A percentile compares a stretch with the other conserved stretches of the same genome.
Conservation (phyloP, 2,329 filamentous ascomycete species). For the Orbilia ellipsospora region DNA sequence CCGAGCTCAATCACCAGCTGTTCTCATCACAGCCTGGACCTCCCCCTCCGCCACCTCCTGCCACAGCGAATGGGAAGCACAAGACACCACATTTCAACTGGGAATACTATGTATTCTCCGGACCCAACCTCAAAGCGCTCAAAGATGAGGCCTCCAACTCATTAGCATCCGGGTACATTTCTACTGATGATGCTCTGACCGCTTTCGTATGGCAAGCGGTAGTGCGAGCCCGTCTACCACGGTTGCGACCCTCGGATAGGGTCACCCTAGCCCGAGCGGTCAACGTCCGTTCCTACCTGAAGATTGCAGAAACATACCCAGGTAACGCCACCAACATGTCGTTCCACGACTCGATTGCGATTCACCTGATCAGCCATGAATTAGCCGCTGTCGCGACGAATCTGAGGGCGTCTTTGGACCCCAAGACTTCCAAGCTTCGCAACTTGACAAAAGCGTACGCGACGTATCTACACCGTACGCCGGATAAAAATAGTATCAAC, state of each 20-base stretch:
- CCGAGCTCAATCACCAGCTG: conserved; percentile 62
- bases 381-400: conserved; percentile 62
- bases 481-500: conserved; percentile 62
- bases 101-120: conserved; percentile 65
- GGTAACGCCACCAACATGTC: conserved; percentile 67
- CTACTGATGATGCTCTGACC: conserved; percentile 68
- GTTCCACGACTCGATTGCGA: conserved; percentile 61
- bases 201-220: conserved; percentile 68
- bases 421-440: conserved; percentile 61
- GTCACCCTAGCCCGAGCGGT: conserved; percentile 66
- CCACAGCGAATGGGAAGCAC: conserved; percentile 22
- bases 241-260: conserved; percentile 57
- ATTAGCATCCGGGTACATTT: conserved; percentile 62
- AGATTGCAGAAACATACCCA: conserved; percentile 64
- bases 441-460: conserved; percentile 63
- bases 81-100: conserved; percentile 62
- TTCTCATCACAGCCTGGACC: conserved; percentile 57
- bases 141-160: conserved; percentile 63
- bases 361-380: conserved; percentile 59
- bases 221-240: conserved; percentile 63
- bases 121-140: conserved; percentile 62
- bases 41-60: conserved; percentile 42
- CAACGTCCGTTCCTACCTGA: conserved; percentile 65
- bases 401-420: conserved; percentile 63
- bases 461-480: conserved; percentile 61